phyloP scores from a whole-genome alignment of 768 basidiomycete species.

The Tylopilus felleus region DNA sequence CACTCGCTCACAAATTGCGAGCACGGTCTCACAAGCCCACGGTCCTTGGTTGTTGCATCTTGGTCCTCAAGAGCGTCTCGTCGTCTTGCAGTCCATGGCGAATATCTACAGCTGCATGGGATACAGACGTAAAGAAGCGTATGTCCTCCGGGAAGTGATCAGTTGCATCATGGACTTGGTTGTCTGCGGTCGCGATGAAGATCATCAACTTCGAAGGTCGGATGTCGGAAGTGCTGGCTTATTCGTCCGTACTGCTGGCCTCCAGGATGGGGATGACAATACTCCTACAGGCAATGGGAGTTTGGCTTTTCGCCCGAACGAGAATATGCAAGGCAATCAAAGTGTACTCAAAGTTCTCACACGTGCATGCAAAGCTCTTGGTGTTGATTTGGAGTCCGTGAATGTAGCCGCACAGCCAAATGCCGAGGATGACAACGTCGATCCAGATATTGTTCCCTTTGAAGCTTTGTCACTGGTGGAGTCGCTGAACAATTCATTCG shows the following conservation, averaged over 20 bases:
- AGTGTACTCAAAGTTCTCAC: conserved; percentile 75
- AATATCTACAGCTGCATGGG: conserved; percentile 78
- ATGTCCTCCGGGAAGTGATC: conserved; percentile 80
- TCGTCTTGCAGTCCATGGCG: conserved; percentile 65
- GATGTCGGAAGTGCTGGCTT: conserved; percentile 38
- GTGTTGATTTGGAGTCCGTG: conserved; percentile 76
- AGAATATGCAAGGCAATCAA: conserved; percentile 75
- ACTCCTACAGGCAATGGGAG: conserved; percentile 39
- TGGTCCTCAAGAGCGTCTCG: conserved; percentile 70
- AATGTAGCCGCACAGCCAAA: conserved; percentile 39
- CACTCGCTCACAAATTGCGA: conserved; percentile 63
- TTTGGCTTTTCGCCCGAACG: conserved; percentile 69
- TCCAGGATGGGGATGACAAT: conserved; percentile 28
- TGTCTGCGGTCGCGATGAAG: conserved; percentile 80
- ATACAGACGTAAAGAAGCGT: conserved; percentile 84
- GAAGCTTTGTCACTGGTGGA: conserved; percentile 42
- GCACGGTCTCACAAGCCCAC: conserved; percentile 66
- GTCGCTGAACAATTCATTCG: conserved; percentile 53
- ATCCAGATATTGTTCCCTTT: conserved; percentile 4
- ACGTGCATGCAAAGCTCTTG: conserved; percentile 74
- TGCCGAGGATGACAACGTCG: conserved; percentile 17
- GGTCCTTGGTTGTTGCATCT: conserved; percentile 87
- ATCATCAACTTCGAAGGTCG: conserved; percentile 45
- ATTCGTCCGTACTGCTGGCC: conserved; percentile 45
- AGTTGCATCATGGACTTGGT: conserved; percentile 82